Conservation (phyloP, 768 basidiomycete species). For the Fibroporia radiculosa region DNA sequence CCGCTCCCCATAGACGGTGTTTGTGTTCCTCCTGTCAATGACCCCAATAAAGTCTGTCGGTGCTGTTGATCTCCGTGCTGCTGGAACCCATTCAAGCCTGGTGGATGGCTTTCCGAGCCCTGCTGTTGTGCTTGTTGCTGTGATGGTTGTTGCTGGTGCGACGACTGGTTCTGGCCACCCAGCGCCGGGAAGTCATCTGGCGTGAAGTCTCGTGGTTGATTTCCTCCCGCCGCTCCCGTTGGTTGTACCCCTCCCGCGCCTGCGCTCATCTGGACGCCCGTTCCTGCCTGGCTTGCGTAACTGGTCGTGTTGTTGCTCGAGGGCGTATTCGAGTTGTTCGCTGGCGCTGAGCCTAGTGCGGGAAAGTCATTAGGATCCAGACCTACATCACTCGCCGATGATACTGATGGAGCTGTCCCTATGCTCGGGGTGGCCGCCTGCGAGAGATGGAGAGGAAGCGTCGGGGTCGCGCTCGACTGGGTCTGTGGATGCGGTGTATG, state of each 20-base stretch:
- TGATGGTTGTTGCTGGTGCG: constrained; percentile 32
- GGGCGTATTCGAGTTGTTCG: constrained; percentile 31
- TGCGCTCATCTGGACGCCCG: constrained; percentile 42
- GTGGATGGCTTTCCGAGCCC: constrained; percentile 47
- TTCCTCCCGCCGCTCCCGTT: constrained; percentile 28
- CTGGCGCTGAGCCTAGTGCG: constrained; percentile 65
- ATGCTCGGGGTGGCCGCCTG: constrained; percentile 38
- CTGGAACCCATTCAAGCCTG: constrained; percentile 65
- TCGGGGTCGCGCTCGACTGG: constrained; percentile 41
- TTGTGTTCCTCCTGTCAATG: constrained; percentile 29
- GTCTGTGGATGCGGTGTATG: constrained; percentile 32
- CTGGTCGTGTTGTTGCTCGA: constrained; percentile 45
- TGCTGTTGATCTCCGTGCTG: constrained; percentile 41
- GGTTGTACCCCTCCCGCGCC: constrained; percentile 23
- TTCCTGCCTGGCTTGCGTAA: constrained; percentile 79
- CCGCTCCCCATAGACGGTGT: constrained; percentile 26
- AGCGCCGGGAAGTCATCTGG: constrained; percentile 87
- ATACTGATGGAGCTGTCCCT: constrained; percentile 49
- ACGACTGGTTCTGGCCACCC: constrained; percentile 49
- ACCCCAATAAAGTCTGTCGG: constrained; percentile 50
- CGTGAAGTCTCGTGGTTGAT: constrained; percentile 63
- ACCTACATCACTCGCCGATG: constrained; percentile 66
- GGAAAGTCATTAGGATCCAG: constrained; percentile 86
- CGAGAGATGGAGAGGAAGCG: constrained; percentile 47
- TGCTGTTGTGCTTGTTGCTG: constrained; percentile 26